Percentiles rank a stretch among this genome's conserved stretches.
Conservation (phyloP, 345 rosid species). For the Schrenkiella parvula region DNA sequence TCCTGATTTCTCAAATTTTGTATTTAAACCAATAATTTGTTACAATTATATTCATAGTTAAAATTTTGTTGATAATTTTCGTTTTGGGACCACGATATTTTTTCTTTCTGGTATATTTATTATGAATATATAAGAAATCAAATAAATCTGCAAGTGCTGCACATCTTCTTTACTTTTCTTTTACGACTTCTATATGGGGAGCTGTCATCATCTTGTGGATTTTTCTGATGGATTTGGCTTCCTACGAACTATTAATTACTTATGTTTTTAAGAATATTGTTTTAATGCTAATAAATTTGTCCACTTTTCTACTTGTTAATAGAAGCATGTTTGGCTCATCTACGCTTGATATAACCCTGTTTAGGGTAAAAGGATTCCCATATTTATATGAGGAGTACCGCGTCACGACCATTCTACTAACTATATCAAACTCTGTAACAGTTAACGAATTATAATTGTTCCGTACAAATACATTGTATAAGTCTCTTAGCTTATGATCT, state of each 20-base stretch:
- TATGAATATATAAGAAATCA: conserved; percentile 1
- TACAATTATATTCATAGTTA: neutral
- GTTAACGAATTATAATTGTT: neutral
- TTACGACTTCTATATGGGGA: conserved; percentile 52
- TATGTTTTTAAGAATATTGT: neutral
- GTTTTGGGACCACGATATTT: conserved; percentile 23
- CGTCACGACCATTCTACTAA: neutral
- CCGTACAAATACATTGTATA: neutral
- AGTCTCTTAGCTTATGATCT: neutral
- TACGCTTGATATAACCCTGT: neutral
- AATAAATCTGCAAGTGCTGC: conserved; percentile 42
- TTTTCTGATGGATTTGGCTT: conserved; percentile 25
- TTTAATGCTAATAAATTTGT: neutral
- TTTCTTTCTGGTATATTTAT: neutral
- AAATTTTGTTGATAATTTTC: neutral
- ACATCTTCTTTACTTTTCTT: conserved; percentile 73
- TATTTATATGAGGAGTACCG: neutral
- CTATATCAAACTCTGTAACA: neutral
- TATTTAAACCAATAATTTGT: neutral
- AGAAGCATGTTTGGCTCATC: neutral
- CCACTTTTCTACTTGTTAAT: neutral
- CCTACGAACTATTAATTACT: conserved; percentile 2
- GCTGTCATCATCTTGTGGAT: conserved; percentile 37
- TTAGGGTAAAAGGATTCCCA: neutral
- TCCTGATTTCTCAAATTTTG: neutral